Conservation (phyloP, 495 filamentous ascomycete species). For the Penicillium roqueforti region DNA sequence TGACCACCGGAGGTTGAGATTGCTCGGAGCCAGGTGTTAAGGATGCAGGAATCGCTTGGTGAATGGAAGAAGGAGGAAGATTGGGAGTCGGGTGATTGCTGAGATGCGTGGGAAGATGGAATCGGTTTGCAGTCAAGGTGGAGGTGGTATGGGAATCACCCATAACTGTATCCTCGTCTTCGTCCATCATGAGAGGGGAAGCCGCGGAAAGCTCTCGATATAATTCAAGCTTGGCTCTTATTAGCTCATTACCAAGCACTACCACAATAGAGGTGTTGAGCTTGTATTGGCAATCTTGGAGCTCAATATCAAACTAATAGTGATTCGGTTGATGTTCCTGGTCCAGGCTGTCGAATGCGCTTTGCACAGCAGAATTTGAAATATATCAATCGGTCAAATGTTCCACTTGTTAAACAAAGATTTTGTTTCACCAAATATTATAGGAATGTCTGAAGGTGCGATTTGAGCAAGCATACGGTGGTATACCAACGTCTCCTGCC, state of each 20-base stretch:
- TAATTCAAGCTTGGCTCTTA: slow-evolving; percentile 8
- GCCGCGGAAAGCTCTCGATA: background rate
- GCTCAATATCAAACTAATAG: background rate
- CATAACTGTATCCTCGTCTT: slow-evolving; percentile 43
- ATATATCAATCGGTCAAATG: background rate
- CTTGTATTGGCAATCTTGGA: background rate
- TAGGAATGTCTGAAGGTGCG: background rate
- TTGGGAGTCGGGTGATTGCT: slow-evolving; percentile 20
- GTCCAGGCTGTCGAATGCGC: background rate
- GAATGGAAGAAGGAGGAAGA: slow-evolving; percentile 30
- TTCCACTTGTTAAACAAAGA: background rate
- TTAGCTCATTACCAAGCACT: slow-evolving; percentile 19
- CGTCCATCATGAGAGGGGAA: slow-evolving; percentile 24
- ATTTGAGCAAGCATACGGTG: background rate
- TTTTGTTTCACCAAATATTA: background rate
- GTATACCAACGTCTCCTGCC: slow-evolving; percentile 6
- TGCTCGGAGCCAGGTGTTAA: slow-evolving; percentile 15
- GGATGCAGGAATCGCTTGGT: slow-evolving; percentile 1
- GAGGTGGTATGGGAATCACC: slow-evolving; percentile 25
- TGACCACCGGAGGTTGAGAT: slow-evolving; percentile 5
- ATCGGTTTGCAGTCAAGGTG: slow-evolving; percentile 16
- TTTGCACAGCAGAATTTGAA: background rate
- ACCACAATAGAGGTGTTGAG: background rate
- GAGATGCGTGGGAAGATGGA: slow-evolving; percentile 12
- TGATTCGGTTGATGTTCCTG: background rate